phyloP scores from a whole-genome alignment of 1,284 basidiomycete species.

The Sutorius eximius region DNA sequence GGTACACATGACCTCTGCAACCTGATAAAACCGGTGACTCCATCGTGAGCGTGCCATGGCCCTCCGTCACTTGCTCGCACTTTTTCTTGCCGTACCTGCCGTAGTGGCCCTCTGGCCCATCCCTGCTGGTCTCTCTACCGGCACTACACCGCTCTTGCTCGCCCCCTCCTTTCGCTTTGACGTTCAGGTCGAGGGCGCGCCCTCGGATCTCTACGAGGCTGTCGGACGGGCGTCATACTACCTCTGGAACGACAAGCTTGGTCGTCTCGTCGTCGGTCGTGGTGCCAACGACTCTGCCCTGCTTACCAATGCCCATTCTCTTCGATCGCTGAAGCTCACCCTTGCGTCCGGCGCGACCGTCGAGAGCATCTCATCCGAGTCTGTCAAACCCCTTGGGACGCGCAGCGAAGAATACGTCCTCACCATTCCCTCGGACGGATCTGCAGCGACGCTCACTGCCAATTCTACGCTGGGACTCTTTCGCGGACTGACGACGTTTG shows the following conservation, averaged over 20 bases:
- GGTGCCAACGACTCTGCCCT: slow-evolving; percentile 40
- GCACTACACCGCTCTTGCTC: slow-evolving; percentile 52
- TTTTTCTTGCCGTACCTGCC: slow-evolving; percentile 11
- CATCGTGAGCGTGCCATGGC: slow-evolving; percentile 4
- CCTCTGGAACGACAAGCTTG: slow-evolving; percentile 50
- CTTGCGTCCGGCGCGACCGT: slow-evolving; percentile 38
- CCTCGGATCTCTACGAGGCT: slow-evolving; percentile 45
- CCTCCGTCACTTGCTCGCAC: slow-evolving; percentile 1
- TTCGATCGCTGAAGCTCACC: slow-evolving; percentile 42
- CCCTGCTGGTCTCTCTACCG: slow-evolving; percentile 52
- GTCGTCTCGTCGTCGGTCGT: slow-evolving; percentile 53
- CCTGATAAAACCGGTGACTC: neutral
- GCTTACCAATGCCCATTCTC: slow-evolving; percentile 31
- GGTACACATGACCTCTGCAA: slow-evolving; percentile 1
- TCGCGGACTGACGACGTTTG: slow-evolving; percentile 82
- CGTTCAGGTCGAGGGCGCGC: slow-evolving; percentile 38
- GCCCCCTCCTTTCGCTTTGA: slow-evolving; percentile 49
- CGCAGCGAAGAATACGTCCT: slow-evolving; percentile 71
- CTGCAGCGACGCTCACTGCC: slow-evolving; percentile 59
- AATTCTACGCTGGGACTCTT: slow-evolving; percentile 76
- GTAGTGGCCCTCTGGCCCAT: slow-evolving; percentile 53
- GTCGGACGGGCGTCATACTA: slow-evolving; percentile 41
- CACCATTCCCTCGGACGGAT: slow-evolving; percentile 59
- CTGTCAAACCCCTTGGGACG: slow-evolving; percentile 49
- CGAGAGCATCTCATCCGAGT: slow-evolving; percentile 52